Percentiles rank a stretch among this genome's conserved stretches.
Conservation (phyloP, 73 alveolate species). For the Breviolum minutum region DNA sequence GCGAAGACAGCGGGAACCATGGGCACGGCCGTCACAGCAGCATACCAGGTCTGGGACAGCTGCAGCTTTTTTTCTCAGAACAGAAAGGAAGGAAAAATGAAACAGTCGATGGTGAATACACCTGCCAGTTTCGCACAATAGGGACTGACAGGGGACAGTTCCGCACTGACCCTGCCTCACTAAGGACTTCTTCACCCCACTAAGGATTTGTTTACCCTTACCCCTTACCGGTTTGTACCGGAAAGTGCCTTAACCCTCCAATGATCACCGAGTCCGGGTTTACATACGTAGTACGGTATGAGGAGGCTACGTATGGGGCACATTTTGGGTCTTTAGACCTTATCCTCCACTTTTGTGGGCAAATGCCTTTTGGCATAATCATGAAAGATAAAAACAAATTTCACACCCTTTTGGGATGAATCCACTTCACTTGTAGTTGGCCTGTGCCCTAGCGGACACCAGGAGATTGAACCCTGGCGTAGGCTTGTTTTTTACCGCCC, state of each 20-base stretch:
- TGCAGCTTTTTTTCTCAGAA: neutral
- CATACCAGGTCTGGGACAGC: neutral
- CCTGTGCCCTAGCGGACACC: constrained; percentile 59
- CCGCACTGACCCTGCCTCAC: constrained; percentile 13
- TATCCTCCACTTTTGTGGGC: neutral
- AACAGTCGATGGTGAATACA: neutral
- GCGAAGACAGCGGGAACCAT: constrained; percentile 43
- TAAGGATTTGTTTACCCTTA: neutral
- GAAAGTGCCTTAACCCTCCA: constrained; percentile 28
- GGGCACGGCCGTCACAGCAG: constrained; percentile 59
- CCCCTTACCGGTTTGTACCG: neutral
- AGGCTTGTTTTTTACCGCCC: constrained; percentile 50
- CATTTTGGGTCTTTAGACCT: constrained; percentile 16
- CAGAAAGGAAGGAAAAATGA: no score
- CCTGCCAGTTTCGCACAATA: neutral
- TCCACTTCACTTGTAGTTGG: neutral
- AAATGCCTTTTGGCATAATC: neutral
- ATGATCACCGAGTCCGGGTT: constrained; percentile 45
- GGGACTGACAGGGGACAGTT: constrained; percentile 7
- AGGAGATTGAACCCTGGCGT: constrained; percentile 54
- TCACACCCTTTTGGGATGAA: constrained; percentile 4
- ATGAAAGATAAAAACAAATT: neutral
- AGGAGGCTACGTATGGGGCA: constrained; percentile 52
- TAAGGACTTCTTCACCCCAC: no score
- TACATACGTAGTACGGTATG: constrained; percentile 36